Base-by-base conservation (phyloP, 75 land plant species). In the Ceratopteris richardii region DNA sequence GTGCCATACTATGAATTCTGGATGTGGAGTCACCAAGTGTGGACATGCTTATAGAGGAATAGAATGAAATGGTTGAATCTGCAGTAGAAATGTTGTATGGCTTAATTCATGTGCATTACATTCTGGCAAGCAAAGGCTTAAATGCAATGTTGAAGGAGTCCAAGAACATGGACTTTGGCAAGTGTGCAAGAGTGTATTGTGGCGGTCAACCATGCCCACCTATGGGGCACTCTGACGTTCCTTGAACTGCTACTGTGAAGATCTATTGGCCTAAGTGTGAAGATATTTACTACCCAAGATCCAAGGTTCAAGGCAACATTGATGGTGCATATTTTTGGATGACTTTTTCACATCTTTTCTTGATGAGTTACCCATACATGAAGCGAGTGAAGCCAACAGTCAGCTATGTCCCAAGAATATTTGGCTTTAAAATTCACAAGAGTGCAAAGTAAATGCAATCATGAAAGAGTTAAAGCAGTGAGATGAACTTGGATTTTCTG, bases 131-230 rank as follows among this genome's bases (percentile, higher is more conserved):
- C 85, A 83, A 83, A 50, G 86, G 86, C 29, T 71, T 83, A 77
- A 61, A 62, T 81, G 86, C 80, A 9, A 83, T 83, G 85, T 64
- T 84, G 16, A 88, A 87, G 52, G 84, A 87, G 55, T 87, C 67
- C 58, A 87, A 84, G 64, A 87, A 69, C 52, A 74, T 63, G 42
- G 88, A 87, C 30, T 87, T 87, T 59, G 91, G 91, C 30, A 68
- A 88, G 47, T 87, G 91, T 69, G 88, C 91, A n/a, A 61, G 88
- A 52, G 88, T 87, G n/a, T 84, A 66, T 59, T 87, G 88, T 57
- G 68, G 77, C 44, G 91, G 91, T 2, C 88, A 87, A 30, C 85
- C 83, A 2, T 87, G 91, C 58, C 73, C 84, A 28, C 91, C 88
- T 12, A 80, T 87, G 42, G 91, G 91, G 0, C 82, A 84, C 64